These are phyloP conservation scores for Schoenoplectus tabernaemontani DNA, from an alignment of 202 grass and related monocot species.

Conservation along the genomic window DNA sequence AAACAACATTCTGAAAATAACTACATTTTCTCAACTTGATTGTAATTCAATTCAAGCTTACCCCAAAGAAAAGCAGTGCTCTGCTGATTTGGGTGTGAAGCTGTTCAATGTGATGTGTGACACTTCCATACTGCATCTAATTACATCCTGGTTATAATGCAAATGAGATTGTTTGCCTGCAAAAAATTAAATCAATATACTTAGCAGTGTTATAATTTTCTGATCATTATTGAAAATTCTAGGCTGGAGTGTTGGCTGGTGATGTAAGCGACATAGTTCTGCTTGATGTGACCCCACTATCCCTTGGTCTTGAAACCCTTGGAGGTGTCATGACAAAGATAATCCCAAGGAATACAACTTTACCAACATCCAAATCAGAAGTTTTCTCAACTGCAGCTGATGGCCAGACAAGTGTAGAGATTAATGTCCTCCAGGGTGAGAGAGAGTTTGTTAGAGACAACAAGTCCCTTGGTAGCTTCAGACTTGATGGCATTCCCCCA, in stretches of 20 bases:
- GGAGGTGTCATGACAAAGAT: constrained; percentile 97
- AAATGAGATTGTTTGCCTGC: background rate
- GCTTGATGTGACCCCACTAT: constrained; percentile 77
- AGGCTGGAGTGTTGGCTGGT: constrained; percentile 82
- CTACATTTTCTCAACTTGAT: background rate
- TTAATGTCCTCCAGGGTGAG: constrained; percentile 93
- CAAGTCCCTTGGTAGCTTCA: constrained; percentile 86
- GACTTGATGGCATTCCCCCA: constrained; percentile 82
- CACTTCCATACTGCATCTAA: background rate
- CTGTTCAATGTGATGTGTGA: background rate
- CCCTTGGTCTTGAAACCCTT: constrained; percentile 79
- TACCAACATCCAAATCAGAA: constrained; percentile 91
- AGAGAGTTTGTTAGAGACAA: constrained; percentile 95
- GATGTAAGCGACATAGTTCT: constrained; percentile 96
- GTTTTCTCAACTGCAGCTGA: constrained; percentile 92
- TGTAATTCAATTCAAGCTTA: background rate
- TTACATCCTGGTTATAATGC: background rate
- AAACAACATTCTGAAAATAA: background rate
- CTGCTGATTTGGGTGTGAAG: background rate
- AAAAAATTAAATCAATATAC: background rate
- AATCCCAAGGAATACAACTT: constrained; percentile 79
- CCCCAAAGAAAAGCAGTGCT: background rate
- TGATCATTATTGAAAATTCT: background rate
- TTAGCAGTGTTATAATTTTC: background rate
- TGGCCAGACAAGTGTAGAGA: constrained; percentile 82